Conservation (phyloP, 345 rosid species). For the Gossypium rotundifolium region DNA sequence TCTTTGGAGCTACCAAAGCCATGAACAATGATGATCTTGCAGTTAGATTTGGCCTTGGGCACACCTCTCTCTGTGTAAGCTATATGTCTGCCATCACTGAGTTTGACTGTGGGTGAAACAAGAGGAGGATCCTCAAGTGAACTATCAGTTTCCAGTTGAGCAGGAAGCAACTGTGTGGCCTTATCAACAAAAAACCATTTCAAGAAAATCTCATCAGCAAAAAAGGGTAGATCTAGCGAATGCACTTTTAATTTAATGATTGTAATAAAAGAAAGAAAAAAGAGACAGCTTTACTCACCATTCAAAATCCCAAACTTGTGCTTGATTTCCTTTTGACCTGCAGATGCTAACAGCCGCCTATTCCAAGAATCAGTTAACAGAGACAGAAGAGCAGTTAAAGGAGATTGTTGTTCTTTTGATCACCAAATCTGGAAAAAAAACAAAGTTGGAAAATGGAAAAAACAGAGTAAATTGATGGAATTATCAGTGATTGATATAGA, state of each 20-base stretch:
- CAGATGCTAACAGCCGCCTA: neutral
- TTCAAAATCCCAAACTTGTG: neutral
- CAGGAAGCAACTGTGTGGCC: conserved; percentile 22
- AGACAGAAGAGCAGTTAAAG: neutral
- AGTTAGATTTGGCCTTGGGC: conserved; percentile 48
- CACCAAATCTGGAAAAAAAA: neutral
- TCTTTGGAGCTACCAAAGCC: conserved; percentile 98
- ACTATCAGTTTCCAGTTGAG: conserved; percentile 17
- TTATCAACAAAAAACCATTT: conserved; percentile 29
- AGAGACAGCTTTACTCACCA: conserved; percentile 3
- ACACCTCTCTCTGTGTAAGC: conserved; percentile 81
- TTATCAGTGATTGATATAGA: neutral
- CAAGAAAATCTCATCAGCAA: conserved; percentile 23
- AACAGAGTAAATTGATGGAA: neutral
- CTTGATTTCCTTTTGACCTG: neutral
- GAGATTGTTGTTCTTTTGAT: neutral
- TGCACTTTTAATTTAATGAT: neutral
- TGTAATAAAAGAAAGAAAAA: no score
- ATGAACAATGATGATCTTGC: conserved; percentile 66
- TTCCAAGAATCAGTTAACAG: neutral
- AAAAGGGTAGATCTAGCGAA: conserved; percentile 2
- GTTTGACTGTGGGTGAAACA: conserved; percentile 44
- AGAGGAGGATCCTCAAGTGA: conserved; percentile 23
- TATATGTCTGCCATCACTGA: conserved; percentile 67
- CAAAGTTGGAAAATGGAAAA: neutral